Percentiles rank a stretch among this genome's conserved stretches.
These are phyloP conservation scores for Miscanthus lutarioriparius DNA, from an alignment of 176 grass and related monocot genomes.

Conservation along the genomic window DNA sequence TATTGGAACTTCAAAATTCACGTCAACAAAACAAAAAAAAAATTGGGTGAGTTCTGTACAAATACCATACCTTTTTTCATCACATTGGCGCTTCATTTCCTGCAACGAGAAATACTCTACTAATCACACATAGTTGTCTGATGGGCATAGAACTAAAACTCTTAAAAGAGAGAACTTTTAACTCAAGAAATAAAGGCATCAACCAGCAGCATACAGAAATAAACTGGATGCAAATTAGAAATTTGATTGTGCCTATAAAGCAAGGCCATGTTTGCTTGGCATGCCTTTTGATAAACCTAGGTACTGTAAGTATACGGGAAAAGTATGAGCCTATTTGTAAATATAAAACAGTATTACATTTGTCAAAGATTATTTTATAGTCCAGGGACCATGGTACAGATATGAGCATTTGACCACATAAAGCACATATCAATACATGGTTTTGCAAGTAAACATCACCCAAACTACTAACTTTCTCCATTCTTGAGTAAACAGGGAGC, in stretches of 20 bases:
- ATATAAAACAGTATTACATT: neutral
- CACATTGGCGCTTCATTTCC: slow-evolving; percentile 98
- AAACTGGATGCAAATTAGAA: slow-evolving; percentile 17
- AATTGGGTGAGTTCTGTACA: slow-evolving; percentile 4
- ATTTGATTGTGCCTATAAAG: neutral
- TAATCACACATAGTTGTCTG: slow-evolving; percentile 11
- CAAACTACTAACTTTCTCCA: neutral
- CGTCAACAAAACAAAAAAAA: neutral
- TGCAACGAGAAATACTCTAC: slow-evolving; percentile 38
- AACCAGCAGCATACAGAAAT: neutral
- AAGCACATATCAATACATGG: neutral
- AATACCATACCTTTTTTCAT: slow-evolving; percentile 79
- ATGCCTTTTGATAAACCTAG: neutral
- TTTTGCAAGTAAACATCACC: neutral
- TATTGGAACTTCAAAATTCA: slow-evolving; percentile 34
- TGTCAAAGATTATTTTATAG: neutral
- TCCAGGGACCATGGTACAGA: neutral
- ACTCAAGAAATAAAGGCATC: neutral
- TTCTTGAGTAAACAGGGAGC: neutral
- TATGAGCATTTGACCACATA: neutral
- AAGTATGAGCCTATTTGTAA: neutral
- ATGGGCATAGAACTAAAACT: slow-evolving; percentile 5
- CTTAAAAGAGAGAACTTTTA: slow-evolving; percentile 13
- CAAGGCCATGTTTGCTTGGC: slow-evolving; percentile 13
- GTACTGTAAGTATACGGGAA: neutral